Evolutionary conservation across 177 flowering plant species (phyloP).

Genomic region (Telopea speciosissima): DNA sequence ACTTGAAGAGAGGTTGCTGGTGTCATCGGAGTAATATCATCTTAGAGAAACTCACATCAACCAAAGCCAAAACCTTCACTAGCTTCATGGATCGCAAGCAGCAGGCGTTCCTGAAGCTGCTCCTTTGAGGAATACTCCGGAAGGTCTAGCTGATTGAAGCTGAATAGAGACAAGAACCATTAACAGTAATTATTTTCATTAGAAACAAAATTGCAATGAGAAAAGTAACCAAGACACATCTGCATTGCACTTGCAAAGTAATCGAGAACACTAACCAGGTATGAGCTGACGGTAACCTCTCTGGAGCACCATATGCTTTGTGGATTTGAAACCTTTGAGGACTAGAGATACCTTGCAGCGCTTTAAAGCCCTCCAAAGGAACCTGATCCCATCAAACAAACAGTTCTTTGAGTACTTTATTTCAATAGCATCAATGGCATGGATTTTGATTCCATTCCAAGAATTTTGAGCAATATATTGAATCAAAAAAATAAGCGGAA

Average conservation of each 20-base stretch:
- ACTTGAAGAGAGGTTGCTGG: slow-evolving; percentile 10
- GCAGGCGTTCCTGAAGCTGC: slow-evolving; percentile 72
- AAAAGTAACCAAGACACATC: not conserved
- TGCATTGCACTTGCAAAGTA: not conserved
- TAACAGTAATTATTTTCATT: not conserved
- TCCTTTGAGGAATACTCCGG: slow-evolving; percentile 87
- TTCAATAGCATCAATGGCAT: not conserved
- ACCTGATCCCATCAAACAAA: slow-evolving; percentile 39
- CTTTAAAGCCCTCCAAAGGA: slow-evolving; percentile 93
- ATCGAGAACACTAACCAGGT: slow-evolving; percentile 57
- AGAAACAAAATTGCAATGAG: not conserved
- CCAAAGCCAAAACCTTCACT: slow-evolving; percentile 99
- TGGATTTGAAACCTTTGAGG: slow-evolving; percentile 94
- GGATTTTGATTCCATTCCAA: not conserved
- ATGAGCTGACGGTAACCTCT: slow-evolving; percentile 92
- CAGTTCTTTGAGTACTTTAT: not conserved
- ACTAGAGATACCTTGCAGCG: slow-evolving; percentile 92
- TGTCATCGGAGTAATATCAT: not conserved
- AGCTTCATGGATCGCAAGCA: slow-evolving; percentile 94
- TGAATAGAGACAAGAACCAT: slow-evolving; percentile 18
- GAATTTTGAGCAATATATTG: no score
- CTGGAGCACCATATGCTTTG: slow-evolving; percentile 97
- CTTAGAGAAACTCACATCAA: slow-evolving; percentile 18
- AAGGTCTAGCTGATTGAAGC: slow-evolving; percentile 91
- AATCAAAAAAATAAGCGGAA: no score